Base-by-base conservation (phyloP, 1,284 basidiomycete genomes). In the Puccinia brachypodii region DNA sequence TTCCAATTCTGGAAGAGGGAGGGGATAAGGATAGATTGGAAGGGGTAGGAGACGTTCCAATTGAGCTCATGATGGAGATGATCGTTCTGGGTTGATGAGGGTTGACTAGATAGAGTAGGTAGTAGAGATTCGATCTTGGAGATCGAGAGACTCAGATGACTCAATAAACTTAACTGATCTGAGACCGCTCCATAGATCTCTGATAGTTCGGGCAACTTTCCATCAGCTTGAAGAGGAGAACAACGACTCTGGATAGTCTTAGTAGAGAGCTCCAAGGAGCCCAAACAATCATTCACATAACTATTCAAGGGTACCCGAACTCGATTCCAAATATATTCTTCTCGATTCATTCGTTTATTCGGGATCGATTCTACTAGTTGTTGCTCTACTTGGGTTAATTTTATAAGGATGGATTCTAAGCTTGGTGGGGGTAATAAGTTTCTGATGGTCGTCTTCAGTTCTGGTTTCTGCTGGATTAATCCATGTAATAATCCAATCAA, bases 291-390 rank as follows among this genome's bases (percentile, higher is more conserved):
- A n/a, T 72, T 80, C 31, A 80, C 69, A 60, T 80, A 80, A 38
- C 44, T 47, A 6, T 60, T 73, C 25, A 80, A 33, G n/a, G 78
- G 78, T 25, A 60, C 47, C 22, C 78, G 50, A 6, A 80, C 69
- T 73, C 69, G 50, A 31, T 80, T 80, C 78, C 78, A 80, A 22
- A 80, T 73, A 31, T 80, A 80, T 47, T 80, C 78, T 47, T 72
- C 53, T 60, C 78, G 68, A 33, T 72, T 72, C 33, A 58, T 78
- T 4, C 69, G 47, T 22, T 80, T 73, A 40, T 73, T 73, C 1
- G 78, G 78, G 22, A 80, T 80, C 0, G 69, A 60, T 33, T 72
- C 56, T 3, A 80, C 28, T n/a, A 80, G 31, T 13, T 72, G 53
- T 40, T 73, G 40, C n/a, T 80, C 78, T 0, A 80, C 68, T 25